A percentile compares a stretch with the other conserved stretches of the same genome.
These are phyloP conservation scores for Scedosporium apiospermum DNA, from an alignment of 2,329 filamentous ascomycete genomes.

Conservation along the genomic window DNA sequence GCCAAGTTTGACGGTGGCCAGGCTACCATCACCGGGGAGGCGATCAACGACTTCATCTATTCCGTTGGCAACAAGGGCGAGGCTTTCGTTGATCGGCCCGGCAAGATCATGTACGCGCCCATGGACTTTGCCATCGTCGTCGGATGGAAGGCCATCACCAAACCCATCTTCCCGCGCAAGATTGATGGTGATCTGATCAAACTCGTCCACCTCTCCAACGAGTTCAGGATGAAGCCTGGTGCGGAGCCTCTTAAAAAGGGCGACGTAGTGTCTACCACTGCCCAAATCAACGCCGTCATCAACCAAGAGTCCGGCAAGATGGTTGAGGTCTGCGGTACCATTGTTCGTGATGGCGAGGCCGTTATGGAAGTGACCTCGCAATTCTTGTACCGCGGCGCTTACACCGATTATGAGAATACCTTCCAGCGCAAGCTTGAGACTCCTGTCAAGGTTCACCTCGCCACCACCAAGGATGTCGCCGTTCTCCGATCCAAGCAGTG, in stretches of 20 bases:
- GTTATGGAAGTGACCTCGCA: conserved; percentile 99
- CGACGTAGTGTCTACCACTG: conserved; percentile 83
- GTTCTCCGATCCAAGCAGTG: conserved; percentile 95
- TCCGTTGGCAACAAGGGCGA: conserved; percentile 96
- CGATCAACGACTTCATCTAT: conserved; percentile 98
- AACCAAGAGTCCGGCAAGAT: conserved; percentile 99
- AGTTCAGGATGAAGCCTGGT: conserved; percentile 96
- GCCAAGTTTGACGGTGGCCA: conserved; percentile 85
- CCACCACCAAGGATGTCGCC: conserved; percentile 82
- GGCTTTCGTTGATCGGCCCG: conserved; percentile 90
- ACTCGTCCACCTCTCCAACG: conserved; percentile 92
- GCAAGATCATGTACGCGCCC: conserved; percentile 86
- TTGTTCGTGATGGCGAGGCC: conserved; percentile 68
- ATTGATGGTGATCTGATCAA: conserved; percentile 96
- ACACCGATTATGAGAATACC: conserved; percentile 93
- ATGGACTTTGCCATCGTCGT: conserved; percentile 99
- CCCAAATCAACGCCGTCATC: conserved; percentile 93
- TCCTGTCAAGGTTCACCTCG: conserved; percentile 85
- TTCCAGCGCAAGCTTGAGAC: conserved; percentile 97
- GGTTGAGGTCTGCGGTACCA: conserved; percentile 99
- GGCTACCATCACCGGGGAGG: conserved; percentile 78
- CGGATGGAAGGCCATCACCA: conserved; percentile 98
- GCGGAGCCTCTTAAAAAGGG: conserved; percentile 93
- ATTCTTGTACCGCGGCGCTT: conserved; percentile 89
- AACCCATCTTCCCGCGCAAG: conserved; percentile 93